Base-by-base conservation (phyloP, 23 red algal genomes). In the Gracilaria caudata region DNA sequence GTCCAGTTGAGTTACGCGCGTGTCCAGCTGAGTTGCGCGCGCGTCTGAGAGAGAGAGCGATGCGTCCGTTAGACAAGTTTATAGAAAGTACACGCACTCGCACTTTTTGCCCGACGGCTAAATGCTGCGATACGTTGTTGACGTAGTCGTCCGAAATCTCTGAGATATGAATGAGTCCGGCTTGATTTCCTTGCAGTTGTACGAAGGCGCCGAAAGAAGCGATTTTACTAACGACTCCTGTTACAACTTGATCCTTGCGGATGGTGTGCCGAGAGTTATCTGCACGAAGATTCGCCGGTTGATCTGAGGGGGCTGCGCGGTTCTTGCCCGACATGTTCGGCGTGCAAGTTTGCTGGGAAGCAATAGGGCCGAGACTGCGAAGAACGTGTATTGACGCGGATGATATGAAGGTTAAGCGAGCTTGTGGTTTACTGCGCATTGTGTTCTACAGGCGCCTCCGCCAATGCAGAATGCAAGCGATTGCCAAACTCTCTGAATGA, bases 131-230 rank as follows among this genome's bases (percentile, higher is more conserved):
- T 11, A 96, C 51, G 37, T 80, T 38, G 26, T 38, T 24, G 49
- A 94, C 89, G 68, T 64, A 91, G 43, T 54, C 36, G 35, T 94
- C 83, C 10, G 92, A 61, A 45, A 98, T 88, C 76, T 98, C 65
- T 24, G 90, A 94, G 41, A 98, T 94, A 71, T 98, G 96, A 71
- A 98, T 73, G 12, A 98, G 81, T 14, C 96, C 96, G 21, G 29
- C 37, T 68, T 58, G 68, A 43, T 65, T 61, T 21, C 26, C 78
- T 26, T 19, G 60, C 25, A 94, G 83, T 16, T 43, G 24, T 7
- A 94, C 77, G 66, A 94, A 89, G 35, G 92, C 92, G 21, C 92
- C 92, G 66, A 73, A 94, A 5, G 83, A 21, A 4, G 54, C 57
- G 17, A 94, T 46, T 3, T 43, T 41, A 0, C 49, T 78, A 6